A percentile compares a stretch with the other conserved stretches of the same genome.
Conservation (phyloP, 2,329 filamentous ascomycete species). For the Exophiala viscosa region DNA sequence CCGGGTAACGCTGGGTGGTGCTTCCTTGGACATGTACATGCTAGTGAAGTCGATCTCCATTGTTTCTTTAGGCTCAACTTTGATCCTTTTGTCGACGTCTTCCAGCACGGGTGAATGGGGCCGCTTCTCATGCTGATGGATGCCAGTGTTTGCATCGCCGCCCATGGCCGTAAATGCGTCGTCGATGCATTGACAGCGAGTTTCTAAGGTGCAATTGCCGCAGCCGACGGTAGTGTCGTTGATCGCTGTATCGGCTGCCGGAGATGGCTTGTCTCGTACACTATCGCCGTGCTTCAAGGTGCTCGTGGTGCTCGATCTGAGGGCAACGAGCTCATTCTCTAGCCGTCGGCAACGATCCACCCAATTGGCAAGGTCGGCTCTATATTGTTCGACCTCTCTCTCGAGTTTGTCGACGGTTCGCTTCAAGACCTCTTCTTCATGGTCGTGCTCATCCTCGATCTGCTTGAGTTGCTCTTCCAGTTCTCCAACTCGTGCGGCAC, state of each 20-base stretch:
- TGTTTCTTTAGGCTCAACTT: conserved; percentile 36
- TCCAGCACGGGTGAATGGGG: conserved; percentile 34
- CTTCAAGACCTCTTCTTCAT: conserved; percentile 48
- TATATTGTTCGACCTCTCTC: conserved; percentile 63
- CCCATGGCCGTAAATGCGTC: conserved; percentile 49
- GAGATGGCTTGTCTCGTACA: conserved; percentile 40
- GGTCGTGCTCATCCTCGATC: conserved; percentile 46
- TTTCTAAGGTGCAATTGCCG: conserved; percentile 61
- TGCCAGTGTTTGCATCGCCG: conserved; percentile 38
- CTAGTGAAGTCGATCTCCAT: conserved; percentile 71
- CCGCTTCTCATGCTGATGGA: conserved; percentile 35
- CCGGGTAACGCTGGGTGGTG: conserved; percentile 57
- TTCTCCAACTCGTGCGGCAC: conserved; percentile 77
- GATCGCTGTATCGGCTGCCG: conserved; percentile 25
- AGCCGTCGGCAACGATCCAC: conserved; percentile 56
- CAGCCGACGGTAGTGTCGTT: conserved; percentile 55
- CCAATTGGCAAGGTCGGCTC: conserved; percentile 47
- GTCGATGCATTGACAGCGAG: conserved; percentile 60
- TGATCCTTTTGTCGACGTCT: conserved; percentile 53
- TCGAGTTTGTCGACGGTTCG: conserved; percentile 57
- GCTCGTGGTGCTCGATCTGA: conserved; percentile 33
- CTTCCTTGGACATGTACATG: conserved; percentile 16
- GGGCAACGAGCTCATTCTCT: conserved; percentile 54
- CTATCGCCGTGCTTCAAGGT: conserved; percentile 33
- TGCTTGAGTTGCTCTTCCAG: conserved; percentile 51